Evolutionary conservation across 352 stramenopile genomes (phyloP).

Genomic region (Globisporangium spiculum): DNA sequence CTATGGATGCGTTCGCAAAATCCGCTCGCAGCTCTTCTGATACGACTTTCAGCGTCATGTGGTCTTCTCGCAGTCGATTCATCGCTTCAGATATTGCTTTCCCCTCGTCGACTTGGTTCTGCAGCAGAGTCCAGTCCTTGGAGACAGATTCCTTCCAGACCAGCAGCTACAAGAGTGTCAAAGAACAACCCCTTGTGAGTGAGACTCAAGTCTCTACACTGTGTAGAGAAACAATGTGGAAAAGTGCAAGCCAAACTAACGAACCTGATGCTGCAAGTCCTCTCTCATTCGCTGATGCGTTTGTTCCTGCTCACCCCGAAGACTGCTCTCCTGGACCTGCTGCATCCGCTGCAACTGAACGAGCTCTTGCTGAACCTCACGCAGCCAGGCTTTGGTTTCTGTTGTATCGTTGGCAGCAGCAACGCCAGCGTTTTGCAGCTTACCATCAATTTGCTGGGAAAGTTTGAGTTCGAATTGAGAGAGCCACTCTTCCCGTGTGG

Average conservation of each 20-base stretch:
- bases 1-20: conserved; percentile 1
- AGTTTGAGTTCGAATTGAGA: background rate
- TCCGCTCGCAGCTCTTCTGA: conserved; percentile 14
- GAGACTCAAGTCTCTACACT: background rate
- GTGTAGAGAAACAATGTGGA: background rate
- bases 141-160: conserved; percentile 15
- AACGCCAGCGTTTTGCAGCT: background rate
- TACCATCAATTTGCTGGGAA: background rate
- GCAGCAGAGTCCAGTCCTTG: conserved; percentile 9
- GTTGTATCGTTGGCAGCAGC: background rate
- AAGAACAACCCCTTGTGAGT: background rate
- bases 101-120: background rate
- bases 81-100: conserved; percentile 1
- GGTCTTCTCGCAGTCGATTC: background rate
- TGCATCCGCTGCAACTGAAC: background rate
- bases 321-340: background rate
- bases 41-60: background rate
- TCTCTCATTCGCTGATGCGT: conserved; percentile 7
- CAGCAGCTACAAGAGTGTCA: conserved; percentile 2
- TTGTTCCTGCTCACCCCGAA: background rate
- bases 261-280: conserved; percentile 13
- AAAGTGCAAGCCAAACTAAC: background rate
- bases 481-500: background rate
- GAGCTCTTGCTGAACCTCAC: background rate
- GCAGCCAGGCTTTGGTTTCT: conserved; percentile 2